These are phyloP conservation scores for Trichoderma sp. DNA, from an alignment of 2,329 filamentous ascomycete species.

Conservation along the genomic window DNA sequence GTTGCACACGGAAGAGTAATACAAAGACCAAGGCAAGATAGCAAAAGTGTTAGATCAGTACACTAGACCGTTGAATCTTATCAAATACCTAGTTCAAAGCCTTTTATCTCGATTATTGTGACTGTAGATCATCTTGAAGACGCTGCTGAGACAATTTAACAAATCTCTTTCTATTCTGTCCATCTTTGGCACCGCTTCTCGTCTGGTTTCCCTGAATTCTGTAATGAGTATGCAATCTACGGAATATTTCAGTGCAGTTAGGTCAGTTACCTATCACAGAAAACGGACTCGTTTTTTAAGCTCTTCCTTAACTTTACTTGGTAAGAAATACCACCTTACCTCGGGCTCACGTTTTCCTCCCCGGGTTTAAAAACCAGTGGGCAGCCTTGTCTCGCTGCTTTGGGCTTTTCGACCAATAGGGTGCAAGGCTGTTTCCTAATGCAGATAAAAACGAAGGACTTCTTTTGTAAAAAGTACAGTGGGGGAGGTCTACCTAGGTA, in stretches of 20 bases:
- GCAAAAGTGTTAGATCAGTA: slow-evolving; percentile 1
- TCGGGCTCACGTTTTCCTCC: neutral
- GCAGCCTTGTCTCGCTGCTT: neutral
- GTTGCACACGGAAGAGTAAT: slow-evolving; percentile 2
- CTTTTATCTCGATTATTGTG: neutral
- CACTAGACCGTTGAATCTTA: slow-evolving; percentile 7
- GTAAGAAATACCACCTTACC: neutral
- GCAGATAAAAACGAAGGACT: neutral
- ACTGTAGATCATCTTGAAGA: neutral
- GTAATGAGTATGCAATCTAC: neutral
- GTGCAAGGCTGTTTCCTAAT: neutral
- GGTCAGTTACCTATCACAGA: neutral
- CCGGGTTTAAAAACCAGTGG: neutral
- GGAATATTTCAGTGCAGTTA: neutral
- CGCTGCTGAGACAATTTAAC: neutral
- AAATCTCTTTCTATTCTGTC: neutral
- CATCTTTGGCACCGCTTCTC: neutral
- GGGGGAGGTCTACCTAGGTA: neutral
- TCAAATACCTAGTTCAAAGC: neutral
- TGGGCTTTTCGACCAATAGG: neutral
- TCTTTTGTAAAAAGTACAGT: neutral
- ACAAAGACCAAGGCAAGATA: neutral
- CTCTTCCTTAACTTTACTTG: neutral
- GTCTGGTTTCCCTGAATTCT: neutral
- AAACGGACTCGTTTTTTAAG: neutral